Percentiles rank a stretch among this genome's conserved stretches.
Evolutionary conservation across 257 asterid species (phyloP).

Genomic region (Nicotiana noctiflora): DNA sequence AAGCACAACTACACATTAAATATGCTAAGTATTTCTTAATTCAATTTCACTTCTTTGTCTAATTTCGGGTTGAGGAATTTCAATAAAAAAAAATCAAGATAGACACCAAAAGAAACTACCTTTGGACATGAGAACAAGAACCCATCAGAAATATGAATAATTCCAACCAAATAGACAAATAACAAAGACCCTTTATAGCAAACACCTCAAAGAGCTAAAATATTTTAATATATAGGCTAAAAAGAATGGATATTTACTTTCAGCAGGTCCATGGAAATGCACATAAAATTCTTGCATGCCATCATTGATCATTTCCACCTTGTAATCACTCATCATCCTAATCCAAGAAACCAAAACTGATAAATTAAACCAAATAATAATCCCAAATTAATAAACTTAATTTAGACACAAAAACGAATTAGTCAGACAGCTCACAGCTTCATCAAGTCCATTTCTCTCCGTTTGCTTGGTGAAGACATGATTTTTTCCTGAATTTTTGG

Average conservation of each 20-base stretch:
- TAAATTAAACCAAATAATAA: slow-evolving; percentile 4
- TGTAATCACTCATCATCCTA: slow-evolving; percentile 98
- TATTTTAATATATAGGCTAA: background rate
- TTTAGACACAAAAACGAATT: background rate
- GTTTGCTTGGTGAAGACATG: slow-evolving; percentile 98
- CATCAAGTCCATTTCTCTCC: slow-evolving; percentile 98
- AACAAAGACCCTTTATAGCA: slow-evolving; percentile 21
- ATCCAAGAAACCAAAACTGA: slow-evolving; percentile 7
- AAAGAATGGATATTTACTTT: slow-evolving; percentile 46
- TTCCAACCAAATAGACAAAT: background rate
- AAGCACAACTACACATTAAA: background rate
- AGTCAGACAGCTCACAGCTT: slow-evolving; percentile 50
- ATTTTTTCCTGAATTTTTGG: background rate
- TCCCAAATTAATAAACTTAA: slow-evolving; percentile 1
- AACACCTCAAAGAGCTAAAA: background rate
- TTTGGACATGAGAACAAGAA: background rate
- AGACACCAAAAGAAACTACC: background rate
- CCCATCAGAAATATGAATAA: background rate
- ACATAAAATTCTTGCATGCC: slow-evolving; percentile 83
- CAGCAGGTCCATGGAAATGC: slow-evolving; percentile 79
- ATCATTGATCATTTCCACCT: slow-evolving; percentile 92
- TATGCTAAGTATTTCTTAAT: background rate
- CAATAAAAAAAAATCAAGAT: background rate
- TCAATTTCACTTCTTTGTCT: background rate
- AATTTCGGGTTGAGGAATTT: background rate